Conservation (phyloP, 2,329 filamentous ascomycete genomes). For the Fonsecaea pedrosoi region DNA sequence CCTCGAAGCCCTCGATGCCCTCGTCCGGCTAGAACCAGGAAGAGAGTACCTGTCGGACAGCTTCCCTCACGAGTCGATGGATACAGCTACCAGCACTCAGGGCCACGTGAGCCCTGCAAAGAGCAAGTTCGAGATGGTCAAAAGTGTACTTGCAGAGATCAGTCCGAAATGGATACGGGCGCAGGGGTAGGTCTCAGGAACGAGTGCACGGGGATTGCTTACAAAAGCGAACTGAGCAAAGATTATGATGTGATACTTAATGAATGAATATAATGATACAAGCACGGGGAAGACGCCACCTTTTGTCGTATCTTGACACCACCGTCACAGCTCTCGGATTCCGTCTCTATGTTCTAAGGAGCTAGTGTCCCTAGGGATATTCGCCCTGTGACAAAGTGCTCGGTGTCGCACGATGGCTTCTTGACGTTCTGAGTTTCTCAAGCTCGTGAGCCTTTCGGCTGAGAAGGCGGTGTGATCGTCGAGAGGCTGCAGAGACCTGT, state of each 20-base stretch:
- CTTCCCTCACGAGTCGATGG: slow-evolving; percentile 10
- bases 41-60: slow-evolving; percentile 14
- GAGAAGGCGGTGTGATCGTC: not conserved
- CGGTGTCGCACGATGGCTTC: not conserved
- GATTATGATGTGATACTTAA: not conserved
- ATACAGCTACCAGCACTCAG: not conserved
- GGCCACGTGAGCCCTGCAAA: not conserved
- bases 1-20: slow-evolving; percentile 25
- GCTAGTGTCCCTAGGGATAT: too few species aligned
- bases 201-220: too few species aligned
- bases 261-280: slow-evolving; percentile 9
- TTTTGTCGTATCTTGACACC: too few species aligned
- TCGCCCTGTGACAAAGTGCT: not conserved
- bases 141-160: slow-evolving; percentile 8
- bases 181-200: not conserved
- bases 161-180: slow-evolving; percentile 16
- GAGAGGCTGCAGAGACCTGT: not conserved
- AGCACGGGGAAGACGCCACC: too few species aligned
- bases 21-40: slow-evolving; percentile 21
- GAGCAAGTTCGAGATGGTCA: slow-evolving; percentile 10
- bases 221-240: too few species aligned
- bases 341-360: too few species aligned
- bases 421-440: not conserved
- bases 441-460: not conserved
- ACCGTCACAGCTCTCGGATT: too few species aligned